These are phyloP conservation scores for Dissophora ornata DNA, from an alignment of 192 early-diverging fungal species.

Conservation along the genomic window DNA sequence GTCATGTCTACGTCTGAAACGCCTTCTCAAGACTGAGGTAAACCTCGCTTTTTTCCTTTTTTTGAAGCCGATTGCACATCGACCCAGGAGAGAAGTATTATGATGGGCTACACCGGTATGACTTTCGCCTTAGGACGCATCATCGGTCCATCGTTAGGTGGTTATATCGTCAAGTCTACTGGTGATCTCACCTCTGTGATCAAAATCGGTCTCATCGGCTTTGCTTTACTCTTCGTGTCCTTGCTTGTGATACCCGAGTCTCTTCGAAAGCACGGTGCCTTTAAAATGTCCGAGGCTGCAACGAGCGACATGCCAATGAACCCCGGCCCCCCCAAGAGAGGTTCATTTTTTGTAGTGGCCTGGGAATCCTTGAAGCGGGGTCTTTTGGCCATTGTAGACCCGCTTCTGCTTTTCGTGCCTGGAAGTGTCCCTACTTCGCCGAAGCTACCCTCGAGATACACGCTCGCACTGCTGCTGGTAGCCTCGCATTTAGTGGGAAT, in stretches of 20 bases:
- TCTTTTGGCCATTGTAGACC: not conserved
- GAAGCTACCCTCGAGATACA: constrained; percentile 12
- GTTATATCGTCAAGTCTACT: not conserved
- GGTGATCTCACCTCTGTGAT: not conserved
- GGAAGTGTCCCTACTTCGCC: constrained; percentile 1
- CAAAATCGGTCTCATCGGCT: not conserved
- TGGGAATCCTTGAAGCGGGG: not conserved
- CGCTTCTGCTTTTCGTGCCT: constrained; percentile 13
- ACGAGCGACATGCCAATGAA: too few species aligned
- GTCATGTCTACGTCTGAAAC: too few species aligned
- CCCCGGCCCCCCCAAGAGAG: not conserved
- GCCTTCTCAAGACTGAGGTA: too few species aligned
- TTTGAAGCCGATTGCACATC: constrained; percentile 26
- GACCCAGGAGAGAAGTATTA: not conserved
- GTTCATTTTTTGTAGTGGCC: not conserved
- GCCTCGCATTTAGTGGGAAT: not conserved
- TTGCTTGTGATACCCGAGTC: constrained; percentile 15
- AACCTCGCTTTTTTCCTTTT: too few species aligned
- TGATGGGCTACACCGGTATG: constrained; percentile 7
- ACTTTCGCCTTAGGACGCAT: constrained; percentile 1
- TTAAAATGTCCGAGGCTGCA: too few species aligned
- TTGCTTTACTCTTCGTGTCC: not conserved
- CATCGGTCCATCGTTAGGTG: constrained; percentile 5
- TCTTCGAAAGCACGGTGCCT: not conserved
- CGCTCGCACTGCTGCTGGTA: not conserved